Percentiles rank a stretch among this genome's conserved stretches.
phyloP scores from a whole-genome alignment of 495 filamentous ascomycete genomes.

The Penicillium antarcticum region DNA sequence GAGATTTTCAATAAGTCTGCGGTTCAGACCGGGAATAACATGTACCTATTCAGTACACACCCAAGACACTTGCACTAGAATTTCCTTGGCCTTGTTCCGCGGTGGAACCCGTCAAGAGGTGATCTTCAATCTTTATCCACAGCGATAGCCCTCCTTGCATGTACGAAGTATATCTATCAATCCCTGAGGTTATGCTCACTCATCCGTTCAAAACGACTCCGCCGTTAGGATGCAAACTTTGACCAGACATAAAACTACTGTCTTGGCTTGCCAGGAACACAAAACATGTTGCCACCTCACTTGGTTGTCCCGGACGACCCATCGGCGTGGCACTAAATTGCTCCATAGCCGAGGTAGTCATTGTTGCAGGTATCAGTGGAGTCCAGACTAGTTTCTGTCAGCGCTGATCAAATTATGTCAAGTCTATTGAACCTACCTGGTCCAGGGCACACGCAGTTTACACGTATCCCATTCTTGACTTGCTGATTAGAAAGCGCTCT shows the following conservation, averaged over 20 bases:
- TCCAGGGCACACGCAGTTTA: slow-evolving; percentile 76
- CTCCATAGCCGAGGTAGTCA: slow-evolving; percentile 64
- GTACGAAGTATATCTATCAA: too few relatives aligned
- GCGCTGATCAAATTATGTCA: neutral
- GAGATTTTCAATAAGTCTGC: too few relatives aligned
- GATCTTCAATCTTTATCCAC: too few relatives aligned
- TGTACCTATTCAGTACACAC: too few relatives aligned
- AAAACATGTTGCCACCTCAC: slow-evolving; percentile 76
- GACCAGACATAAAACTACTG: slow-evolving; percentile 59
- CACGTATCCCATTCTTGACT: slow-evolving; percentile 66
- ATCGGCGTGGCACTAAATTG: slow-evolving; percentile 69
- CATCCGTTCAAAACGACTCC: slow-evolving; percentile 57
- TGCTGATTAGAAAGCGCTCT: slow-evolving; percentile 75
- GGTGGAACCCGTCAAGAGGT: too few relatives aligned
- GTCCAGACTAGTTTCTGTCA: slow-evolving; percentile 61
- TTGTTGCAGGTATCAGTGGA: slow-evolving; percentile 72
- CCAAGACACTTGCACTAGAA: too few relatives aligned
- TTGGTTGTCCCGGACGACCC: slow-evolving; percentile 73
- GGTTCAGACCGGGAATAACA: too few relatives aligned
- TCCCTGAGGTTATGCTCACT: too few relatives aligned
- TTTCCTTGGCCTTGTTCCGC: too few relatives aligned
- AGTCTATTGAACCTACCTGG: slow-evolving; percentile 1
- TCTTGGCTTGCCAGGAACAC: slow-evolving; percentile 76
- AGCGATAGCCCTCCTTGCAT: too few relatives aligned
- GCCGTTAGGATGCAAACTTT: slow-evolving; percentile 64